Evolutionary conservation across 352 stramenopile genomes (phyloP).

Genomic region (Globisporangium yorkense): DNA sequence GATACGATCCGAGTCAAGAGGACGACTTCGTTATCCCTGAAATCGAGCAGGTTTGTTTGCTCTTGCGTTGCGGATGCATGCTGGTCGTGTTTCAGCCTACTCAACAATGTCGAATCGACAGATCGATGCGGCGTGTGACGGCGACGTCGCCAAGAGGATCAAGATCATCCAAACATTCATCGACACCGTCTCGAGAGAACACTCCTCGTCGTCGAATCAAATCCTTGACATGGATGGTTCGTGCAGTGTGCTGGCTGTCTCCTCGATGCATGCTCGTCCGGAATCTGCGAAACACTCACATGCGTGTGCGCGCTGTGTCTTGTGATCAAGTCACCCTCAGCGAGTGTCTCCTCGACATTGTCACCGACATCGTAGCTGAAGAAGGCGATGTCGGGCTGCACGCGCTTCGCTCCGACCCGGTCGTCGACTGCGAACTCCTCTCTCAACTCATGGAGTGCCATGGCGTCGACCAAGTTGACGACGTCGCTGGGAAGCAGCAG

Average conservation of each 20-base stretch:
- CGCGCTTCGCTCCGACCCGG: constrained; percentile 4
- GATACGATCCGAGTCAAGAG: constrained; percentile 9
- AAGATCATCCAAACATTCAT: constrained; percentile 14
- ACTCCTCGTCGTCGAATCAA: neutral
- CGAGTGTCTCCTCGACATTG: constrained; percentile 15
- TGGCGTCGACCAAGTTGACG: constrained; percentile 1
- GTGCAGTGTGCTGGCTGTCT: neutral
- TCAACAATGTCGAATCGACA: neutral
- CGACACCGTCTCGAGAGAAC: constrained; percentile 2
- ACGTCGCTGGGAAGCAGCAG: neutral
- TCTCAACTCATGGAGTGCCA: constrained; percentile 7
- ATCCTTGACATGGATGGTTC: constrained; percentile 14
- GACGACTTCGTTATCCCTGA: constrained; percentile 4
- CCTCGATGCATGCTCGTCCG: neutral
- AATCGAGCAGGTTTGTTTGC: constrained; percentile 3
- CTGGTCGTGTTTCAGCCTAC: neutral
- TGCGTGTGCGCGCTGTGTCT: neutral
- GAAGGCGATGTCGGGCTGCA: constrained; percentile 14
- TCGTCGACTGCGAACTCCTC: constrained; percentile 10
- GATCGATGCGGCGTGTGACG: constrained; percentile 5
- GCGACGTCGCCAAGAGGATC: constrained; percentile 5
- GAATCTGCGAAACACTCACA: neutral
- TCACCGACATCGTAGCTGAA: constrained; percentile 17
- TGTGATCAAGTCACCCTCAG: constrained; percentile 9
- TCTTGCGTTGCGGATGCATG: neutral